Base-by-base conservation (phyloP, 352 stramenopile species). In the Pilasporangium apinafurcum region DNA sequence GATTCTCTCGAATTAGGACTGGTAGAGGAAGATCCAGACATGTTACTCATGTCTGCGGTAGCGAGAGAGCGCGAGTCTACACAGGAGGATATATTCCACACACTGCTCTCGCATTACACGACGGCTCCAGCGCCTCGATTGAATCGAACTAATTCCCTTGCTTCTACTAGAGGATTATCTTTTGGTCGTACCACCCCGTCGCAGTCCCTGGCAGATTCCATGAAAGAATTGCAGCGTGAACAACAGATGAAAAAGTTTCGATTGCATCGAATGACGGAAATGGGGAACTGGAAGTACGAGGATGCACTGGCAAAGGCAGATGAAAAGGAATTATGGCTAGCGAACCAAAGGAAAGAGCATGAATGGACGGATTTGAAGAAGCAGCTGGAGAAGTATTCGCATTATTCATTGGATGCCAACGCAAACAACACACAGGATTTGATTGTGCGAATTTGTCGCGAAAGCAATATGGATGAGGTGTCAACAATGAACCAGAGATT, bases 181-280 rank as follows among this genome's bases (percentile, higher is more conserved):
- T 48, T 39, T 17, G 40, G 41, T 27, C 48, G 48, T 18, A 35
- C 48, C 3, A 46, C 44, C 13, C 67, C 72, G 31, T 51, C 84
- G 1, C 68, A 74, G 50, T 56, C 72, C 29, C 62, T 88, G 5
- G 68, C 70, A 0, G 62, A 74, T 17, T 83, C 75, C 10, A 85
- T 88, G 69, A 87, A 88, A 56, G 70, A 84, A 29, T 43, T 91
- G 26, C 78, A 91, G 60, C 75, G 75, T 28, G 75, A 91, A 43
- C 73, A 91, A 49, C 75, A 87, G 58, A 88, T 88, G 75, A 88
- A 88, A 51, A 87, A 91, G 56, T 88, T 68, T 18, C 52, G 62
- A 3, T 29, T 74, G 9, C 68, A 85, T 32, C 71, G 76, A 39
- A 70, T 84, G 61, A 57, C 44, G 0, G 75, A 91, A 45, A 86